A percentile compares a stretch with the other conserved stretches of the same genome.
phyloP scores from a whole-genome alignment of 2,329 filamentous ascomycete species.

The Davidsoniella eucalypti region DNA sequence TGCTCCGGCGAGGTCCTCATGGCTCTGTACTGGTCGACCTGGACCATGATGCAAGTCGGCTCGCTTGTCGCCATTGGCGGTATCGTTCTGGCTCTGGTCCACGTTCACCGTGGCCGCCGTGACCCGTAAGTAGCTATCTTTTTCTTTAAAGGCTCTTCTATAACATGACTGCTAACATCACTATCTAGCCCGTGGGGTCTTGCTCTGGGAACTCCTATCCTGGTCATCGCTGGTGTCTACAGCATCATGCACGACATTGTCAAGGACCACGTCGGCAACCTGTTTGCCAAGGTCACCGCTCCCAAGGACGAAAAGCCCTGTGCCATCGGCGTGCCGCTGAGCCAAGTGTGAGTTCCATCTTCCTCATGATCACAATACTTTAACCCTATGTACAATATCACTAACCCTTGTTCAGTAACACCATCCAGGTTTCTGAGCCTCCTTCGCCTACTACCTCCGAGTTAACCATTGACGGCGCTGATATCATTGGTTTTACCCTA shows the following conservation, averaged over 20 bases:
- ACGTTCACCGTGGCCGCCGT: constrained; percentile 30
- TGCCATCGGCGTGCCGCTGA: no score
- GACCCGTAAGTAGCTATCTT: constrained; percentile 29
- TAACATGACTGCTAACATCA: constrained; percentile 1
- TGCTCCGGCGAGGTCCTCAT: constrained; percentile 45
- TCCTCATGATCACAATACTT: constrained; percentile 10
- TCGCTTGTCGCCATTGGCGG: constrained; percentile 41
- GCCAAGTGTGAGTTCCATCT: constrained; percentile 24
- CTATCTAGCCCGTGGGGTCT: constrained; percentile 36
- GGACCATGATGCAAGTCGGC: constrained; percentile 42
- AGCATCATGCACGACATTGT: constrained; percentile 29
- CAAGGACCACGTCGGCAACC: constrained; percentile 22
- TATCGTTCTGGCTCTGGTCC: constrained; percentile 35
- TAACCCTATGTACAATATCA: constrained; percentile 14
- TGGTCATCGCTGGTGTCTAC: constrained; percentile 39
- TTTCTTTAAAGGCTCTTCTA: not conserved
- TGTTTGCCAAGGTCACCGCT: constrained; percentile 16
- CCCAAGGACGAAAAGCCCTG: constrained; percentile 14
- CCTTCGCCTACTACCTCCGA: constrained; percentile 14
- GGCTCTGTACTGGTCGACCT: constrained; percentile 43
- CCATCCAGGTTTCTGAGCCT: constrained; percentile 9
- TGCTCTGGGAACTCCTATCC: constrained; percentile 41
- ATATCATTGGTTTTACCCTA: constrained; percentile 28
- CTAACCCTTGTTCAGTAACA: constrained; percentile 20
- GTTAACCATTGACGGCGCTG: constrained; percentile 6